Evolutionary conservation across 176 grass and related monocot genomes (phyloP), one percentile per base, ranked within the genome.

Genomic region (Aegilops sharonensis): DNA sequence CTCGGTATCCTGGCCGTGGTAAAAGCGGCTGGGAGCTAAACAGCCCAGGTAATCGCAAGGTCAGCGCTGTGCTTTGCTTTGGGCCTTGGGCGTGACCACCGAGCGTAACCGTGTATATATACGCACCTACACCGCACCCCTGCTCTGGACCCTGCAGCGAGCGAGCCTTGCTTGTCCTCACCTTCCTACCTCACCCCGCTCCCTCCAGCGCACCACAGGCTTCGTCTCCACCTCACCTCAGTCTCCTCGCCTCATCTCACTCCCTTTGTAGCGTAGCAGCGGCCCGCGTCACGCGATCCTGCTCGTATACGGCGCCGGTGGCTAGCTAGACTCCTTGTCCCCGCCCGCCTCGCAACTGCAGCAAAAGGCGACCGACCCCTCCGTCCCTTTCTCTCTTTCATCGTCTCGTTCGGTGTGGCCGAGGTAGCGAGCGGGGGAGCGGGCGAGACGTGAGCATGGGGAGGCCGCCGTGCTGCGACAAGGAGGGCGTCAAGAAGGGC

Each of bases 391-490:
- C 56, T 59, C 13, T 10, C 47, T 27, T 27, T 21, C 5, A 6
- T 24, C 69, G 1, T 37, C 47, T 29, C 71, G n/a, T 37, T 29
- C 6, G 13, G 6, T 21, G 60, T 1, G 23, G 12, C 25, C 37
- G 77, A 31, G 50, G 50, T 54, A 18, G 50, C 50, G 6, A 67
- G 62, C 43, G 6, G 61, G 24, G 15, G 70, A 47, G 15, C 2
- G 30, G 13, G 9, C 20, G 32, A 20, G 50, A 4, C 4, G 32
- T 11, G 27, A 86, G 39, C 29, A 98, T 98, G 95, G 93, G 85
- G 86, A 98, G 95, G 78, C 89, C 93, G 45, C 93, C 95, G 85
- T 98, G 93, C 87, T 98, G 95, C 87, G 89, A 98, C 84, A 93
- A 92, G 83, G 83, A 87, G 67, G 93, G 95, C 67, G 89, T 98